Conservation (phyloP, 169 alveolate genomes). For the Cryptosporidium sp. region DNA sequence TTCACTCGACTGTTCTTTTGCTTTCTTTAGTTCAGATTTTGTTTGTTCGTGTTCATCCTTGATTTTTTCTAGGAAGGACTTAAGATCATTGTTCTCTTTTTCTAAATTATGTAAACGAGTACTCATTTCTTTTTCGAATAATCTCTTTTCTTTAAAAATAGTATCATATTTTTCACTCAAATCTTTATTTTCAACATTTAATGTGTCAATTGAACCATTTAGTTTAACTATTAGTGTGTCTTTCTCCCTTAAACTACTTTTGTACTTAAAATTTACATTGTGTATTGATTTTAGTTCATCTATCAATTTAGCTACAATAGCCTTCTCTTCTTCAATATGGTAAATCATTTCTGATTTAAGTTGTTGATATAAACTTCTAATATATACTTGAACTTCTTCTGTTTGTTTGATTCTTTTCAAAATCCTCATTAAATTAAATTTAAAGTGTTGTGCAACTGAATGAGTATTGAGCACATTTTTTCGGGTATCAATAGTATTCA, state of each 20-base stretch:
- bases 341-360: not conserved
- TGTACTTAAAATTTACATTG: not conserved
- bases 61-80: not conserved
- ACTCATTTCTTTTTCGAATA: constrained; percentile 13
- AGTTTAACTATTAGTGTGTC: not conserved
- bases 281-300: not conserved
- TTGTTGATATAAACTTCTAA: constrained; percentile 23
- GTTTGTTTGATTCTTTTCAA: constrained; percentile 11
- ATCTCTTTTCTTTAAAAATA: not conserved
- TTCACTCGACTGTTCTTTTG: constrained; percentile 25
- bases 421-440: not conserved
- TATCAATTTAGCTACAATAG: not conserved
- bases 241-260: constrained; percentile 1
- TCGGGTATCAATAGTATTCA: not conserved
- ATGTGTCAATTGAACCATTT: constrained; percentile 16
- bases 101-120: constrained; percentile 1
- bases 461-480: not conserved
- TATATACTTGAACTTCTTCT: constrained; percentile 14
- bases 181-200: constrained; percentile 24
- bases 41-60: constrained; percentile 1
- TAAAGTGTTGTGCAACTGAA: not conserved
- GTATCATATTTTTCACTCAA: constrained; percentile 7
- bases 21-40: constrained; percentile 26
- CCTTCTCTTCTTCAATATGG: constrained; percentile 12
- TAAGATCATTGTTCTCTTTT: constrained; percentile 10